Conservation (phyloP, 805 yeast genomes). For the Candida xyloterini region DNA sequence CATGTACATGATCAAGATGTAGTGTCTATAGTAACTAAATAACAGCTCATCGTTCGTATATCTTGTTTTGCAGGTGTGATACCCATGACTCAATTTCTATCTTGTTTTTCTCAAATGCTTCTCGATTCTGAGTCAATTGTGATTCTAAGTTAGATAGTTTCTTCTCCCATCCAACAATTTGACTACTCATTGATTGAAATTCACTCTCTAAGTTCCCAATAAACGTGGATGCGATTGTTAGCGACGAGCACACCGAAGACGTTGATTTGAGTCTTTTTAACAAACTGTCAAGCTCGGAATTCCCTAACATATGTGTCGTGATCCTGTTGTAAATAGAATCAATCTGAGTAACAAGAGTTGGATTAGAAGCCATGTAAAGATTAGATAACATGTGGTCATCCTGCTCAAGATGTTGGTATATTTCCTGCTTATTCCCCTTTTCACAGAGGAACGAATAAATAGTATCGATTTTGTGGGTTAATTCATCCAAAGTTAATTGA, state of each 20-base stretch:
- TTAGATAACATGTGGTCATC: neutral
- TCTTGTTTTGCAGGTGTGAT: conserved; percentile 8
- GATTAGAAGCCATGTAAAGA: neutral
- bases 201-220: conserved; percentile 17
- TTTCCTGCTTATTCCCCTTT: neutral
- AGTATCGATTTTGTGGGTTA: neutral
- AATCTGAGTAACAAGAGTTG: neutral
- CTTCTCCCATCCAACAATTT: conserved; percentile 23
- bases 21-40: conserved; percentile 77
- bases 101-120: conserved; percentile 13
- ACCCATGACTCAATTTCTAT: conserved; percentile 16
- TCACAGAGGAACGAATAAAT: neutral
- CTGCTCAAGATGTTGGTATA: neutral
- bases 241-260: conserved; percentile 10
- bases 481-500: neutral
- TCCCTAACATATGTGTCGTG: neutral
- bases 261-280: conserved; percentile 20
- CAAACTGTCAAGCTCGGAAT: neutral
- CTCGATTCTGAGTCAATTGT: conserved; percentile 8
- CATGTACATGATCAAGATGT: conserved; percentile 90
- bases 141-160: conserved; percentile 22
- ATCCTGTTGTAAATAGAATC: neutral
- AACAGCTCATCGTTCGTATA: neutral
- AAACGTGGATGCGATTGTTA: conserved; percentile 11
- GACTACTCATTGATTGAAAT: conserved; percentile 16